Conservation (phyloP, 2,329 filamentous ascomycete genomes). For the Xylogone sp. region DNA sequence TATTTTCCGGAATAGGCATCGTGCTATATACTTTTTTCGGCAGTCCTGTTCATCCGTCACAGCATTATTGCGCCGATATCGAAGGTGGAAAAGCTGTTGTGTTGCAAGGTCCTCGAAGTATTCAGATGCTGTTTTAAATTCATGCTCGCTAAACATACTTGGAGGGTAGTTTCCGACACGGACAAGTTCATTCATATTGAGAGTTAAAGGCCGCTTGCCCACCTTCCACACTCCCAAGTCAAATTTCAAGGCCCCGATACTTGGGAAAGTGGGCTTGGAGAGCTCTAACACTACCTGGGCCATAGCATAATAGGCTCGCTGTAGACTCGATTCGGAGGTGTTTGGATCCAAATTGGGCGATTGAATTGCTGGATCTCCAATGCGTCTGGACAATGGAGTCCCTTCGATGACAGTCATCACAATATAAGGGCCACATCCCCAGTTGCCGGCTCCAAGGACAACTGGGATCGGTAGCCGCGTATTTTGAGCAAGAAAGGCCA, state of each 20-base stretch:
- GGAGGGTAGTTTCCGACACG: conserved; percentile 16
- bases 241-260: conserved; percentile 10
- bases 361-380: conserved; percentile 13
- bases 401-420: conserved; percentile 21
- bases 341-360: background rate
- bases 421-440: conserved; percentile 4
- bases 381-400: conserved; percentile 17
- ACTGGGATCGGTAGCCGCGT: conserved; percentile 12
- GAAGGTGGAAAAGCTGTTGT: conserved; percentile 35
- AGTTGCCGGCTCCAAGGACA: conserved; percentile 2
- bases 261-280: conserved; percentile 9
- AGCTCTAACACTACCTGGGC: conserved; percentile 12
- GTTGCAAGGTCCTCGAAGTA: conserved; percentile 37
- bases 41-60: conserved; percentile 29
- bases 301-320: conserved; percentile 11
- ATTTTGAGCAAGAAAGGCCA: conserved; percentile 22
- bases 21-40: conserved; percentile 29
- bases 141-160: conserved; percentile 14
- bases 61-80: conserved; percentile 34
- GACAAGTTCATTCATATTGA: conserved; percentile 38
- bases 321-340: conserved; percentile 7
- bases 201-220: conserved; percentile 31
- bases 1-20: conserved; percentile 30
- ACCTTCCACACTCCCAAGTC: conserved; percentile 18
- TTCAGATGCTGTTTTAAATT: conserved; percentile 28